Conservation (phyloP, 768 basidiomycete species). For the Tubosaeta sp. region DNA sequence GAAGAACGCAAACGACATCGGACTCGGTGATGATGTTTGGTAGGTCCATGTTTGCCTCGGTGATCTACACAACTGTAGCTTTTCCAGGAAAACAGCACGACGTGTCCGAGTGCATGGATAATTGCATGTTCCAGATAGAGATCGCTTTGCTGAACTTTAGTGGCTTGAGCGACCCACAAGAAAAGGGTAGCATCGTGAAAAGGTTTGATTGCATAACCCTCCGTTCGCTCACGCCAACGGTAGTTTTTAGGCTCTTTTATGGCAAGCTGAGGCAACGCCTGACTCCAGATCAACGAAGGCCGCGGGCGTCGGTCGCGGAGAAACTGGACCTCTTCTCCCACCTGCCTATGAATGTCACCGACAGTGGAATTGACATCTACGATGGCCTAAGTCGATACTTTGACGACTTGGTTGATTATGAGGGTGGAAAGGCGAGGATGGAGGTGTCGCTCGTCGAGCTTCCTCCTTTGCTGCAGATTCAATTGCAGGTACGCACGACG, state of each 20-base stretch:
- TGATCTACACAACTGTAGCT: constrained; percentile 1
- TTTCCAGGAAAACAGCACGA: constrained; percentile 88
- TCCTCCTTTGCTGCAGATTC: constrained; percentile 90
- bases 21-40: constrained; percentile 92
- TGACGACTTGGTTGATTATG: constrained; percentile 82
- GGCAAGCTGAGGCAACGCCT: constrained; percentile 75
- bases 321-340: constrained; percentile 94
- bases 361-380: constrained; percentile 88
- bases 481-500: constrained; percentile 69
- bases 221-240: constrained; percentile 1
- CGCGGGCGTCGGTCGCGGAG: constrained; percentile 62
- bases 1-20: constrained; percentile 47
- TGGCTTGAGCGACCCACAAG: constrained; percentile 34
- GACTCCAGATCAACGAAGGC: constrained; percentile 34
- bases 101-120: constrained; percentile 98
- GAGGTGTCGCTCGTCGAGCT: constrained; percentile 81
- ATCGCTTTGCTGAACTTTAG: constrained; percentile 80
- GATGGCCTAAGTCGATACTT: constrained; percentile 92
- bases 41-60: constrained; percentile 32
- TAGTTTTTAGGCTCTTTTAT: constrained; percentile 69
- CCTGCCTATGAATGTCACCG: constrained; percentile 87
- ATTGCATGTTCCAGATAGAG: constrained; percentile 98
- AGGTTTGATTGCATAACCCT: constrained; percentile 40
- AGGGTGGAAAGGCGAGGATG: constrained; percentile 83
- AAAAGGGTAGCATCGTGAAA: constrained; percentile 80